phyloP scores from a whole-genome alignment of 2,329 filamentous ascomycete genomes.

The Pseudocercospora eumusae region DNA sequence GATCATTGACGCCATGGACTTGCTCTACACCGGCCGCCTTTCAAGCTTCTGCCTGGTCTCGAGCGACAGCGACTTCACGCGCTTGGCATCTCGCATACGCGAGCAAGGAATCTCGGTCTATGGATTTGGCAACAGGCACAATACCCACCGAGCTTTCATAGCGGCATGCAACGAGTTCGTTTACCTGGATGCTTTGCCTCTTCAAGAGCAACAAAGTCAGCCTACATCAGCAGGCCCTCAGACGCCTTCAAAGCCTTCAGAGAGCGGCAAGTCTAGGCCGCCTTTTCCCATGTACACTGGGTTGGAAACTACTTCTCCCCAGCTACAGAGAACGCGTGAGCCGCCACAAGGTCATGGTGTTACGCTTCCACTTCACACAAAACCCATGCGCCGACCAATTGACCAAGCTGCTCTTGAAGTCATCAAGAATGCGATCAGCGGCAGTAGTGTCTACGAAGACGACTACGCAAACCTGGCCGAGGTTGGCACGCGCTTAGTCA shows the following conservation, averaged over 20 bases:
- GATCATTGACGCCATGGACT: conserved; percentile 43
- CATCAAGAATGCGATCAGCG: conserved; percentile 23
- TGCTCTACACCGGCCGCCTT: conserved; percentile 40
- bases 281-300: not conserved
- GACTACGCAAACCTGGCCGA: conserved; percentile 35
- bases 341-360: not conserved
- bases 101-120: conserved; percentile 42
- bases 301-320: not conserved
- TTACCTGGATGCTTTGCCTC: conserved; percentile 34
- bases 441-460: conserved; percentile 26
- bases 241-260: not conserved
- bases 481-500: conserved; percentile 31
- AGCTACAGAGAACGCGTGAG: not conserved
- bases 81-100: conserved; percentile 40
- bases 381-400: conserved; percentile 20
- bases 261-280: not conserved
- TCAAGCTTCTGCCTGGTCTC: conserved; percentile 41
- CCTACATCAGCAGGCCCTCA: not conserved
- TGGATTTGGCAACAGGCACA: conserved; percentile 39
- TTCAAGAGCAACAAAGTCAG: conserved; percentile 6
- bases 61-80: conserved; percentile 43
- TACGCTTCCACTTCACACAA: not conserved
- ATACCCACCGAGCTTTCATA: conserved; percentile 34
- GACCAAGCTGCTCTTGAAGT: conserved; percentile 28
- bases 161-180: conserved; percentile 38